These are phyloP conservation scores for Solanum lycopersicoides DNA, from an alignment of 257 asterid genomes.

Conservation along the genomic window DNA sequence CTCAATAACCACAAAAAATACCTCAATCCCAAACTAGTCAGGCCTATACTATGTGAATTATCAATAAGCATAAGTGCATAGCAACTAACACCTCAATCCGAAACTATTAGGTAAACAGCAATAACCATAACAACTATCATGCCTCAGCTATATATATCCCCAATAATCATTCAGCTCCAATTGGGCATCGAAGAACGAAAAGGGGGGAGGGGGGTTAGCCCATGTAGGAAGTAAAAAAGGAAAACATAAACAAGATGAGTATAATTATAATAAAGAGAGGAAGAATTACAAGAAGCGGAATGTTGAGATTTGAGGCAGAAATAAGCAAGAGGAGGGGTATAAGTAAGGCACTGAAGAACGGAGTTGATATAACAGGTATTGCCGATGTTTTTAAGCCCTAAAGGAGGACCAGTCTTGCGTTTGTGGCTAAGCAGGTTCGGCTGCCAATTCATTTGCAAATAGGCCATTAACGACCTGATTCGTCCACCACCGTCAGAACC, in stretches of 20 bases:
- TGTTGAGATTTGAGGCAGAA: slow-evolving; percentile 83
- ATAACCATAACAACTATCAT: neutral
- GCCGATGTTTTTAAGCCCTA: slow-evolving; percentile 95
- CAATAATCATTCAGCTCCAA: neutral
- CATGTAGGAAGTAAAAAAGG: neutral
- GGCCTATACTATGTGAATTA: neutral
- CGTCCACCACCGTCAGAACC: slow-evolving; percentile 23
- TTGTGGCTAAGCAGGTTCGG: slow-evolving; percentile 60
- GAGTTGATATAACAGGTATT: slow-evolving; percentile 95
- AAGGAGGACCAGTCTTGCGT: slow-evolving; percentile 79
- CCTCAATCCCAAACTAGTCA: neutral
- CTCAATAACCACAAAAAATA: neutral
- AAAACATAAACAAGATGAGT: neutral
- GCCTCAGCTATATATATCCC: neutral
- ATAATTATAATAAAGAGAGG: neutral
- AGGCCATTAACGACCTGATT: slow-evolving; percentile 58
- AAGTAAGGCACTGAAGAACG: slow-evolving; percentile 98
- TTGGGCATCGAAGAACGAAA: neutral
- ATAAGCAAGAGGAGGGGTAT: slow-evolving; percentile 90
- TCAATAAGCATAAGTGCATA: neutral
- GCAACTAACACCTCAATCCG: neutral
- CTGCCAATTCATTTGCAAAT: slow-evolving; percentile 99
- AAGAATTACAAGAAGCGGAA: slow-evolving; percentile 60
- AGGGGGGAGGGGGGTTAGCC: neutral
- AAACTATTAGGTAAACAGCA: neutral